phyloP scores from a whole-genome alignment of 441 rosid species.

The Macaranga tanarius region DNA sequence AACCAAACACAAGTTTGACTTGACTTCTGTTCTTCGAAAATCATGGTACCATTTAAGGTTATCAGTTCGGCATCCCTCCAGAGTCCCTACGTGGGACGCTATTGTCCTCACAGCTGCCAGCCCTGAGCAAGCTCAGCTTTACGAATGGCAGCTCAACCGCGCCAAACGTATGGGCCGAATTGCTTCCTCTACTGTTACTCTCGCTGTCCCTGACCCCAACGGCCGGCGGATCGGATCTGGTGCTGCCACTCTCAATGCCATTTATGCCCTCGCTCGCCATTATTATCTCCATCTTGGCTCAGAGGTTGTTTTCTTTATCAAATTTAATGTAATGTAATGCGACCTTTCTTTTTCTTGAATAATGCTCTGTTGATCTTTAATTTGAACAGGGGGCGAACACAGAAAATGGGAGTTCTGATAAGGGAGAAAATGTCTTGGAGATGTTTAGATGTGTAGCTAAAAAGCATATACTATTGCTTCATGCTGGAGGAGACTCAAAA shows the following conservation, averaged over 20 bases:
- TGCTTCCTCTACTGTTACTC: slow-evolving; percentile 70
- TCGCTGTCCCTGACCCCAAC: slow-evolving; percentile 85
- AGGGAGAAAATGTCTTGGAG: slow-evolving; percentile 28
- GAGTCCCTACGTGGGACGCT: slow-evolving; percentile 97
- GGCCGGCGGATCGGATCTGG: slow-evolving; percentile 96
- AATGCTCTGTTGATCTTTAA: neutral
- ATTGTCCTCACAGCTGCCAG: slow-evolving; percentile 92
- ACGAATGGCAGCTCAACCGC: slow-evolving; percentile 84
- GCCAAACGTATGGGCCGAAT: slow-evolving; percentile 85
- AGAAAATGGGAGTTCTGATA: slow-evolving; percentile 31
- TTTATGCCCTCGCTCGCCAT: slow-evolving; percentile 62
- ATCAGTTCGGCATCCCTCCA: slow-evolving; percentile 79
- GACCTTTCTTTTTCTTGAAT: too few species aligned
- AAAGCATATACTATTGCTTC: slow-evolving; percentile 84
- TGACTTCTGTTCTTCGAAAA: slow-evolving; percentile 59
- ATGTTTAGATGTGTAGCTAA: slow-evolving; percentile 51
- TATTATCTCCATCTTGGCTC: slow-evolving; percentile 35
- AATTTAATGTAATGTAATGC: too few species aligned
- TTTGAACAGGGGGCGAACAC: slow-evolving; percentile 42
- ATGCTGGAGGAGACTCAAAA: slow-evolving; percentile 99
- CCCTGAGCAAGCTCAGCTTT: slow-evolving; percentile 93
- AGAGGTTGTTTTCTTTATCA: slow-evolving; percentile 28
- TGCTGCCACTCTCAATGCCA: slow-evolving; percentile 91
- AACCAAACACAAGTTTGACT: slow-evolving; percentile 39
- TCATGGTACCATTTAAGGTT: slow-evolving; percentile 94